Evolutionary conservation across 2,329 filamentous ascomycete species (phyloP).

Genomic region (Fusarium protoensiforme): DNA sequence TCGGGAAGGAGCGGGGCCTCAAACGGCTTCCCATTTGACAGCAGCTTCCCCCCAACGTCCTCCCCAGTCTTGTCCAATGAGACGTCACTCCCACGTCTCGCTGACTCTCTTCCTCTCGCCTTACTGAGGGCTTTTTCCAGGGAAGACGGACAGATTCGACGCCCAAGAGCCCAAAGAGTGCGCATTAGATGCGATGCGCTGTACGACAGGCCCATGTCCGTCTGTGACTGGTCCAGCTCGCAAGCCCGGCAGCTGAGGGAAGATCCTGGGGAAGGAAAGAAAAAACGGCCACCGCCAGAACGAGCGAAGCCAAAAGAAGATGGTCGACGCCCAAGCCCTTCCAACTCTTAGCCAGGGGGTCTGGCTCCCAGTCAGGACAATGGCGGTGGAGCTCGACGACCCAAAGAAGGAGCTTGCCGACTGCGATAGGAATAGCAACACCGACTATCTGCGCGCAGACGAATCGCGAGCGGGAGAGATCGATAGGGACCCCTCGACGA

Average conservation of each 20-base stretch:
- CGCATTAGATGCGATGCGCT: slow-evolving; percentile 9
- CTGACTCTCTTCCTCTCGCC: not conserved
- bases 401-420: not conserved
- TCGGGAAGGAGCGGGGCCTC: slow-evolving; percentile 32
- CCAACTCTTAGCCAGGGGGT: slow-evolving; percentile 19
- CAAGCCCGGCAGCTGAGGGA: slow-evolving; percentile 26
- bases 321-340: slow-evolving; percentile 15
- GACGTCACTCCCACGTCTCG: slow-evolving; percentile 11
- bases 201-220: slow-evolving; percentile 3
- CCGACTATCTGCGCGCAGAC: not conserved
- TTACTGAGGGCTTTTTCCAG: slow-evolving; percentile 26
- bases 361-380: slow-evolving; percentile 14
- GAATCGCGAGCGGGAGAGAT: slow-evolving; percentile 26
- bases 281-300: slow-evolving; percentile 28
- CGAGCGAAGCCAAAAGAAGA: slow-evolving; percentile 34
- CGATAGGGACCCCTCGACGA: slow-evolving; percentile 30
- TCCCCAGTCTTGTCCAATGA: slow-evolving; percentile 23
- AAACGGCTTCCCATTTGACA: slow-evolving; percentile 36
- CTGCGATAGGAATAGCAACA: slow-evolving; percentile 37
- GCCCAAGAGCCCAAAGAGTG: slow-evolving; percentile 9
- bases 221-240: slow-evolving; percentile 19
- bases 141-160: slow-evolving; percentile 13
- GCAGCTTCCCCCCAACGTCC: slow-evolving; percentile 23
- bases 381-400: slow-evolving; percentile 5
- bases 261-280: slow-evolving; percentile 23